These are phyloP conservation scores for Calophaca sinica DNA, from an alignment of 306 rosid genomes.

Conservation along the genomic window DNA sequence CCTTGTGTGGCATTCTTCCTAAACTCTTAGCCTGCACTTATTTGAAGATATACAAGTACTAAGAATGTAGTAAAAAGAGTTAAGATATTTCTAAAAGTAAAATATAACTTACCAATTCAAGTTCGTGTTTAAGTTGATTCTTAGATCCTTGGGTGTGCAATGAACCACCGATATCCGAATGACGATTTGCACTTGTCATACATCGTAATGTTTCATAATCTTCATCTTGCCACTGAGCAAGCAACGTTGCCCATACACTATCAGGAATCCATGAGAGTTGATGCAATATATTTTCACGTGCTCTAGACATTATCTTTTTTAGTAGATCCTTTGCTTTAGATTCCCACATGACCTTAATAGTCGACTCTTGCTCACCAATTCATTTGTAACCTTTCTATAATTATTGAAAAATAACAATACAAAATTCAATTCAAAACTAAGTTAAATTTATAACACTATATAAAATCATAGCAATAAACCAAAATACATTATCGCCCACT, in stretches of 20 bases:
- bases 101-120: no score
- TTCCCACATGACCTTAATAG: neutral
- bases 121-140: no score
- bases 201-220: neutral
- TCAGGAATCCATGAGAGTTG: no score
- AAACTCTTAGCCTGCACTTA: no score
- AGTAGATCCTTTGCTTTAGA: neutral
- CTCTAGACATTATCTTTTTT: constrained; percentile 1
- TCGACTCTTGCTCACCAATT: neutral
- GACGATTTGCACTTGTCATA: neutral
- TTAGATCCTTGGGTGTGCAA: no score
- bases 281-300: no score
- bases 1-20: no score
- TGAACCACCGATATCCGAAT: neutral
- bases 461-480: neutral
- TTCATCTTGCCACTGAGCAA: neutral
- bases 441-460: neutral
- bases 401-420: neutral
- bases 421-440: no score
- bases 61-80: no score
- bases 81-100: no score
- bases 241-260: neutral
- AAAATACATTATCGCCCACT: no score
- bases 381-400: neutral
- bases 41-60: no score